phyloP scores from a whole-genome alignment of 305 asterid species.

The Galium porrigens region DNA sequence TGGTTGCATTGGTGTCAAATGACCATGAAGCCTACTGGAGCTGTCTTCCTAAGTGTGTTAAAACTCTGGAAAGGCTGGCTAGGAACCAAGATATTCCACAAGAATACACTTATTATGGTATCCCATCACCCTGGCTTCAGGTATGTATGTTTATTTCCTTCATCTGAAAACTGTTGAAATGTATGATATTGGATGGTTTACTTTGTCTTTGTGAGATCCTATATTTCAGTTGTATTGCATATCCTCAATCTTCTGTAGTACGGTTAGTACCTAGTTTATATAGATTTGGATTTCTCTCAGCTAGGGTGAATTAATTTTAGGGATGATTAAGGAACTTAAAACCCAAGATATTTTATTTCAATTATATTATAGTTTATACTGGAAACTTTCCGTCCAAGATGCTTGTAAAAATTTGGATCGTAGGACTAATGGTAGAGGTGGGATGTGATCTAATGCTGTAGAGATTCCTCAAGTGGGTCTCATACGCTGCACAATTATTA shows the following conservation, averaged over 20 bases:
- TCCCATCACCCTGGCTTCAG: slow-evolving; percentile 99
- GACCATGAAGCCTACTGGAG: slow-evolving; percentile 92
- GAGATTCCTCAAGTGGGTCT: not conserved
- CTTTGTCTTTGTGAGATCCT: slow-evolving; percentile 2
- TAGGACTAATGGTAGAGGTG: not conserved
- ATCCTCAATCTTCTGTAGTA: not conserved
- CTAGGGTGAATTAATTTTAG: not conserved
- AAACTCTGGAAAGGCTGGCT: slow-evolving; percentile 78
- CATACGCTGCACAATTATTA: not conserved
- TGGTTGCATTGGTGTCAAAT: slow-evolving; percentile 89
- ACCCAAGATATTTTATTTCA: not conserved
- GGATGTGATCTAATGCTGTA: not conserved
- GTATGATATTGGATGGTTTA: not conserved
- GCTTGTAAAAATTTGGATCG: too few relatives aligned
- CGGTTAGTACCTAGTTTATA: not conserved
- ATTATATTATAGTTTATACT: not conserved
- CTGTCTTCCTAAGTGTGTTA: slow-evolving; percentile 95
- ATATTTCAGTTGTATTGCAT: not conserved
- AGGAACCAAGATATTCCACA: slow-evolving; percentile 95
- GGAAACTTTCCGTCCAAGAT: not conserved
- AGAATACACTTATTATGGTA: slow-evolving; percentile 96
- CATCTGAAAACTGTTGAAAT: not conserved
- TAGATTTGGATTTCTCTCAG: not conserved
- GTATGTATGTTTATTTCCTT: slow-evolving; percentile 33
- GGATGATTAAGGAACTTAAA: not conserved